Evolutionary conservation across 192 early-diverging fungal genomes (phyloP).

Genomic region (Endogone sp.): DNA sequence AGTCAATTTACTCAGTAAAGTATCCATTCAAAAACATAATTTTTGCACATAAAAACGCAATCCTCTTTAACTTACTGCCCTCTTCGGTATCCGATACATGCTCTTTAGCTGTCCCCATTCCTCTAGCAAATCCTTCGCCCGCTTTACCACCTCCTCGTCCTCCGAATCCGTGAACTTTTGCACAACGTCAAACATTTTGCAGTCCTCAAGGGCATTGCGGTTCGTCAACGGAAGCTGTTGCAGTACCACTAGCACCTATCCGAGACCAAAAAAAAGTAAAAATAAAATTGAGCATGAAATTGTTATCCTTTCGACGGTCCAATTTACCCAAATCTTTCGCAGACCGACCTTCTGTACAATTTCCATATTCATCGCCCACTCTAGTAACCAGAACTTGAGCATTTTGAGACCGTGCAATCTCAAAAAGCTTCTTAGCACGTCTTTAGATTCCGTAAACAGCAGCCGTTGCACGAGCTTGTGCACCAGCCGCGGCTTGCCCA

Average conservation of each 20-base stretch:
- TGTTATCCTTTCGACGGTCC: not conserved
- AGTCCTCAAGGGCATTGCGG: slow-evolving; percentile 77
- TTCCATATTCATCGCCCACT: slow-evolving; percentile 57
- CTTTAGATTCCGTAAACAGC: slow-evolving; percentile 44
- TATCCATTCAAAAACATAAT: too few species aligned
- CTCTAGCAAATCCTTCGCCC: slow-evolving; percentile 42
- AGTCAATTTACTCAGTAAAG: not conserved
- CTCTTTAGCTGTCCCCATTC: slow-evolving; percentile 50
- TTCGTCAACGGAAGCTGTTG: slow-evolving; percentile 74
- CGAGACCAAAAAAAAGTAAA: slow-evolving; percentile 13
- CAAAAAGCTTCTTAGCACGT: slow-evolving; percentile 56
- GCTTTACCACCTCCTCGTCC: slow-evolving; percentile 37
- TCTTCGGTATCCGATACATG: slow-evolving; percentile 58
- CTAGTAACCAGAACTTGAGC: slow-evolving; percentile 69
- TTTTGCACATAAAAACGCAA: not conserved
- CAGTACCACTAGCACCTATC: slow-evolving; percentile 45
- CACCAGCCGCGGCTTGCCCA: too few species aligned
- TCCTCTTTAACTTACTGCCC: slow-evolving; percentile 19
- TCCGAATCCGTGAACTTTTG: slow-evolving; percentile 40
- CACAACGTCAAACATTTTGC: slow-evolving; percentile 66
- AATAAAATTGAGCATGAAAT: not conserved
- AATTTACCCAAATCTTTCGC: slow-evolving; percentile 26
- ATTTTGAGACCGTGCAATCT: slow-evolving; percentile 68
- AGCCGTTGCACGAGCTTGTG: slow-evolving; percentile 68
- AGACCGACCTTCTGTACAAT: slow-evolving; percentile 60